Evolutionary conservation across 768 basidiomycete species (phyloP).

Genomic region (Lentinula lateritia): DNA sequence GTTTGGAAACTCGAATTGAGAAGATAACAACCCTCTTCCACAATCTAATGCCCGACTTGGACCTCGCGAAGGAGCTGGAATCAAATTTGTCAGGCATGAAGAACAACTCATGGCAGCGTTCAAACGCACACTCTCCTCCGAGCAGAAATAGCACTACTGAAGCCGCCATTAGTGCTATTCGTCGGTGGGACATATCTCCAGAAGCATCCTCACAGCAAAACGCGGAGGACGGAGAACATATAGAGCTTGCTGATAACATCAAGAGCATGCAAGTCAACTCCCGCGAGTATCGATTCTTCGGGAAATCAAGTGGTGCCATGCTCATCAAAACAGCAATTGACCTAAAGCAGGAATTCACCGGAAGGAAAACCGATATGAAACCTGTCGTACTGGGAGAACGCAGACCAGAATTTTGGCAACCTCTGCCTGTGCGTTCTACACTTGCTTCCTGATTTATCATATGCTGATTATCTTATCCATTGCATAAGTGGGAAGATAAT

Average conservation of each 20-base stretch:
- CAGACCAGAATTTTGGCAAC: constrained; percentile 14
- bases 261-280: constrained; percentile 27
- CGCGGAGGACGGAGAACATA: constrained; percentile 29
- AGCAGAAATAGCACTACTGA: background rate
- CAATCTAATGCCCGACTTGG: constrained; percentile 54
- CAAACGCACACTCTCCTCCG: background rate
- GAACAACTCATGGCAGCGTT: background rate
- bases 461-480: background rate
- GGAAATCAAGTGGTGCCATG: constrained; percentile 52
- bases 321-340: constrained; percentile 47
- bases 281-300: constrained; percentile 41
- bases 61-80: constrained; percentile 54
- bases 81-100: constrained; percentile 9
- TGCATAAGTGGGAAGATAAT: constrained; percentile 31
- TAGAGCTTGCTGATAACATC: constrained; percentile 31
- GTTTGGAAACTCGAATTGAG: constrained; percentile 51
- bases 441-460: background rate
- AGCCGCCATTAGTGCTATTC: constrained; percentile 22
- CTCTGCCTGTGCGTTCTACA: constrained; percentile 17
- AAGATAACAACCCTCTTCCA: constrained; percentile 51
- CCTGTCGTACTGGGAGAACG: constrained; percentile 11
- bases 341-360: constrained; percentile 51
- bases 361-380: constrained; percentile 20
- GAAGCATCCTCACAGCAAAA: constrained; percentile 2
- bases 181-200: constrained; percentile 12